A percentile compares a stretch with the other conserved stretches of the same genome.
These are phyloP conservation scores for Pelargonium australe DNA, from an alignment of 441 rosid species.

Conservation along the genomic window DNA sequence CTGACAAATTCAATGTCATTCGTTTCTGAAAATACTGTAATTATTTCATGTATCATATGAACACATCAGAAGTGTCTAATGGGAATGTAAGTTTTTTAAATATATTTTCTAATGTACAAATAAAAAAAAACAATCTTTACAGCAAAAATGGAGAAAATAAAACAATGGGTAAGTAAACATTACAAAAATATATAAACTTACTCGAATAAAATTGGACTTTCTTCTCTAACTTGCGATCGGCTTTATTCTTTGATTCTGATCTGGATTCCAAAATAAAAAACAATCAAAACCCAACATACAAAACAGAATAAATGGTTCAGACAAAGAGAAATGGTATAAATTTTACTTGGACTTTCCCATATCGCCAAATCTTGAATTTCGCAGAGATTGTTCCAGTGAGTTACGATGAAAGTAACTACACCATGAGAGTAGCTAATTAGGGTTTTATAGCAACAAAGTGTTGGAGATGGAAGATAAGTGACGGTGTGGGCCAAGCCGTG, in stretches of 20 bases:
- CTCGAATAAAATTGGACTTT: conserved; percentile 64
- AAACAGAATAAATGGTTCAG: neutral
- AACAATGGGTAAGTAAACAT: neutral
- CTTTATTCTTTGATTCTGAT: conserved; percentile 34
- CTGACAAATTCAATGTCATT: neutral
- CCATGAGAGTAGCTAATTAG: too few relatives aligned
- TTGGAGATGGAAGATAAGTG: too few relatives aligned
- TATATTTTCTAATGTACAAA: too few relatives aligned
- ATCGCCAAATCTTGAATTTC: too few relatives aligned
- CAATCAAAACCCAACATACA: neutral
- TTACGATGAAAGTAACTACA: too few relatives aligned
- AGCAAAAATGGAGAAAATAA: neutral
- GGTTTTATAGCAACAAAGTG: too few relatives aligned
- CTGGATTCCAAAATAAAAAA: conserved; percentile 22
- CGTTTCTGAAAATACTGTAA: neutral
- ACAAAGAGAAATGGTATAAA: too few relatives aligned
- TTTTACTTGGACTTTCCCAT: too few relatives aligned
- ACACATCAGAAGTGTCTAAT: neutral
- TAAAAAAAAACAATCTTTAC: neutral
- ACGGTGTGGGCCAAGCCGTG: too few relatives aligned
- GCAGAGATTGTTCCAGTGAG: too few relatives aligned
- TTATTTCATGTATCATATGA: neutral
- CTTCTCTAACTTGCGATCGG: conserved; percentile 60
- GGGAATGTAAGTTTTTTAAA: too few relatives aligned
- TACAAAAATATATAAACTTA: conserved; percentile 21